Base-by-base conservation (phyloP, 2,329 filamentous ascomycete species). In the Hypocreales sp. region DNA sequence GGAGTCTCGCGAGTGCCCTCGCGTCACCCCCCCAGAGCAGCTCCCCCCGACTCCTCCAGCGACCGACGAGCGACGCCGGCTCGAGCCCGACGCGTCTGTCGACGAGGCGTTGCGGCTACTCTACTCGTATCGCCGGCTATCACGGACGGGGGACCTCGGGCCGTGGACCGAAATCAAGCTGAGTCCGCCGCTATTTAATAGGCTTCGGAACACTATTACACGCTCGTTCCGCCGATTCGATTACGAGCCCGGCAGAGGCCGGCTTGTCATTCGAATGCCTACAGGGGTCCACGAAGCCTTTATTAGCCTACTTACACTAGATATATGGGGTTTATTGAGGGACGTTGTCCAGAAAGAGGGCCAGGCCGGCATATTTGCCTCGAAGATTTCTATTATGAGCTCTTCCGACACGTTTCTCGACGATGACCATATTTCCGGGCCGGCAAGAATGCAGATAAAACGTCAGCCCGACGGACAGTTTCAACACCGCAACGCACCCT, bases 381-480 rank as follows among this genome's bases (percentile, higher is more conserved):
- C 23, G 5, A 26, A 26, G 15, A 25, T 28, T 8, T 15, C 16
- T 10, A 31, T 25, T 18, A 16, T 23, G 16, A 18, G 30, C n/a
- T 29, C 23, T 20, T 14, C 28, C 10, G 13, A 8, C 22, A 24
- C 26, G 3, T 13, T 20, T 4, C 22, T 32, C 12, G n/a, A n/a
- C n/a, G n/a, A n/a, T n/a, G n/a, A n/a, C n/a, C n/a, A n/a, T n/a
- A n/a, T n/a, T n/a, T n/a, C n/a, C n/a, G n/a, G n/a, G n/a, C n/a
- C n/a, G n/a, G n/a, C n/a, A n/a, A n/a, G n/a, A n/a, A n/a, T n/a
- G n/a, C n/a, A n/a, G 20, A 20, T 23, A 25, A 26, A 19, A 20
- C 31, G 26, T 20, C 27, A 36, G 22, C 38, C 34, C 20, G 35
- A 41, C 22, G 31, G 19, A 14, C 25, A 34, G 20, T 41, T 41